Percentiles rank a stretch among this genome's conserved stretches.
Evolutionary conservation across 2,329 filamentous ascomycete species (phyloP).

Genomic region (Xylariaceae sp.): DNA sequence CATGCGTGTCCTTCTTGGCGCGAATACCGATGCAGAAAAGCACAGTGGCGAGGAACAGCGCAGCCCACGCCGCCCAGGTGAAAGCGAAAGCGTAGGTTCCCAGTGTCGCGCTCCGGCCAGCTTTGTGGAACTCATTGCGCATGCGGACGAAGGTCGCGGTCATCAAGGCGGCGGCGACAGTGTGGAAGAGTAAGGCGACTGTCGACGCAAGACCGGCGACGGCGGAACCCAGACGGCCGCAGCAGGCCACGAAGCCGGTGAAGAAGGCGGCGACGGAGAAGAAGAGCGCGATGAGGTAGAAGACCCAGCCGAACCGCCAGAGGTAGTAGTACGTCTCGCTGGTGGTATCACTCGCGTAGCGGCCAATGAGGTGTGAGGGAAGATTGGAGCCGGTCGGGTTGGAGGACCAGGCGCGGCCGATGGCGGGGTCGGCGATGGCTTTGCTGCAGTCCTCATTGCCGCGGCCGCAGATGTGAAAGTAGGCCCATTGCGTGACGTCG

Average conservation of each 20-base stretch:
- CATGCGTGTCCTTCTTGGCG: constrained; percentile 37
- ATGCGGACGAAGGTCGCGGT: constrained; percentile 67
- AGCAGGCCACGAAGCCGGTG: constrained; percentile 64
- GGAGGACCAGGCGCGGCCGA: constrained; percentile 67
- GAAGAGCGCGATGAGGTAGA: constrained; percentile 80
- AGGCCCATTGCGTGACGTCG: constrained; percentile 76
- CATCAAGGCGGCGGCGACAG: constrained; percentile 66
- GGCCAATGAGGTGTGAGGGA: constrained; percentile 46
- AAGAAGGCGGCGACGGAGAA: constrained; percentile 68
- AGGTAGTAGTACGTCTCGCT: constrained; percentile 69
- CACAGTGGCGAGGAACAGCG: constrained; percentile 61
- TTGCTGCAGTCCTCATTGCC: constrained; percentile 61
- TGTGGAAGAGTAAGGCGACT: constrained; percentile 65
- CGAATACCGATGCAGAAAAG: constrained; percentile 64
- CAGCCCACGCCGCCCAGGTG: constrained; percentile 67
- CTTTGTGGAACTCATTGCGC: constrained; percentile 59
- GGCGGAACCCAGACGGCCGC: constrained; percentile 65
- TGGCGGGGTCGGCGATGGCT: constrained; percentile 58
- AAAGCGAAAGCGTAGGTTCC: constrained; percentile 71
- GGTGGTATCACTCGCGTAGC: constrained; percentile 53
- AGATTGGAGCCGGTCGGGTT: constrained; percentile 37
- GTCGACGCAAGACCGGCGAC: constrained; percentile 56
- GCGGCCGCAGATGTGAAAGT: constrained; percentile 75
- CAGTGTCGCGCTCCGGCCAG: constrained; percentile 54
- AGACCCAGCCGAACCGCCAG: constrained; percentile 90